Conservation (phyloP, 2,329 filamentous ascomycete species). For the Pseudogymnoascus destructans region DNA sequence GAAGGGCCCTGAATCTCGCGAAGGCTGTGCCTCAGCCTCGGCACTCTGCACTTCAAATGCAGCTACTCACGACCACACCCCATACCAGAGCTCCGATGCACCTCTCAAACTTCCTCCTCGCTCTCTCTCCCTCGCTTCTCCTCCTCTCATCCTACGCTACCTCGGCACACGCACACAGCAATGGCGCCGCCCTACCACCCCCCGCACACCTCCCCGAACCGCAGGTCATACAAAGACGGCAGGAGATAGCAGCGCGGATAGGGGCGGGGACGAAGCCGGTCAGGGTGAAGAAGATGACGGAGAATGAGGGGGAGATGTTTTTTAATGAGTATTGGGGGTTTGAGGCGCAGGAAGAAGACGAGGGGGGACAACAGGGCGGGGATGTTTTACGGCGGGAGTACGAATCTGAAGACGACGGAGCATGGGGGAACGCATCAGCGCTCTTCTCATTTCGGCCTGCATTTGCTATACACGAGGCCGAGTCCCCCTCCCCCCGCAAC, state of each 20-base stretch:
- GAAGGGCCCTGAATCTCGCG: not conserved
- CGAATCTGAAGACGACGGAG: conserved; percentile 15
- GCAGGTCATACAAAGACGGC: conserved; percentile 30
- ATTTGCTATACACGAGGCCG: conserved; percentile 36
- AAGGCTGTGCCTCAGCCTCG: not conserved
- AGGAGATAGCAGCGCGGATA: conserved; percentile 29
- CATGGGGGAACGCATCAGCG: conserved; percentile 18
- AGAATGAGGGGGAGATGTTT: conserved; percentile 61
- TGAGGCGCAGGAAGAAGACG: conserved; percentile 12
- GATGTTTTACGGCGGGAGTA: conserved; percentile 15
- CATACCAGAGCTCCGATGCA: conserved; percentile 27
- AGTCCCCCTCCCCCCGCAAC: not conserved
- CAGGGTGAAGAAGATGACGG: conserved; percentile 59
- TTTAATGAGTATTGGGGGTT: conserved; percentile 47
- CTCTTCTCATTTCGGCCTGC: conserved; percentile 34
- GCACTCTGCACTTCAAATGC: not conserved
- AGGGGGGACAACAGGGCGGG: not conserved
- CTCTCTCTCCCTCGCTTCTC: conserved; percentile 33
- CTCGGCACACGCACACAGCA: conserved; percentile 25
- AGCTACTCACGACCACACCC: not conserved
- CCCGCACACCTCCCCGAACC: conserved; percentile 29
- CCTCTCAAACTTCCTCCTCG: conserved; percentile 26
- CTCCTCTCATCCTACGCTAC: conserved; percentile 31
- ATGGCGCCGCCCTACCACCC: conserved; percentile 32
- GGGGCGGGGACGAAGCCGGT: conserved; percentile 34